Base-by-base conservation (phyloP, 75 land plant species). In the Picea glauca region DNA sequence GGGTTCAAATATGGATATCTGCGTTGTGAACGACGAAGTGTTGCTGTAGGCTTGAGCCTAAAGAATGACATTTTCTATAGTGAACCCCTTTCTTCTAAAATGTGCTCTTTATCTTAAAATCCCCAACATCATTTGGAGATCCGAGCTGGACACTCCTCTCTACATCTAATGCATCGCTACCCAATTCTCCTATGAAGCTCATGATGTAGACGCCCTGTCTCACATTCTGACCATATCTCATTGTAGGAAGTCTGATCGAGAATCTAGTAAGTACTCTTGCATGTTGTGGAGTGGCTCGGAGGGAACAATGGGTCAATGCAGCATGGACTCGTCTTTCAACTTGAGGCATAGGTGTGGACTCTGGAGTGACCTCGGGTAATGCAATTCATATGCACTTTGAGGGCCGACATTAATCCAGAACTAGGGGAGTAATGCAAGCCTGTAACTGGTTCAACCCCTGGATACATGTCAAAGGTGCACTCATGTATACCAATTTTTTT, bases 211-310 rank as follows among this genome's bases (percentile, higher is more conserved):
- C 26, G 0, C 26, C 26, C 26, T 26, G 26, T 26, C 26, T 26
- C 26, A 26, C 26, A 26, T 26, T 26, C 26, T 26, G 26, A 26
- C 26, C 26, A 26, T 26, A 96, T 84, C 72, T 96, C 35, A 93
- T 96, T 84, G 99, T 97, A 81, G 97, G 99, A 21, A 96, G 99
- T 74, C 84, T 96, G 78, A 96, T 96, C 30, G 94, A 96, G 83
- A 96, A 96, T 70, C 99, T 94, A 35, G 99, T 97, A 62, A 97
- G 99, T 78, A 96, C 99, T 15, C 88, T 96, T 79, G 97, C 97
- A 38, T 97, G 97, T 38, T 88, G 97, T 88, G 99, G 99, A 78
- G 99, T 94, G 50, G 99, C 97, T 56, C 97, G 99, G 31, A 92
- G 77, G 72, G 80, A 78, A 50, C 80, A 83, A 77, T 91, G 89